Evolutionary conservation across 2,329 filamentous ascomycete genomes (phyloP).

Genomic region (Tympanopsis confertula): DNA sequence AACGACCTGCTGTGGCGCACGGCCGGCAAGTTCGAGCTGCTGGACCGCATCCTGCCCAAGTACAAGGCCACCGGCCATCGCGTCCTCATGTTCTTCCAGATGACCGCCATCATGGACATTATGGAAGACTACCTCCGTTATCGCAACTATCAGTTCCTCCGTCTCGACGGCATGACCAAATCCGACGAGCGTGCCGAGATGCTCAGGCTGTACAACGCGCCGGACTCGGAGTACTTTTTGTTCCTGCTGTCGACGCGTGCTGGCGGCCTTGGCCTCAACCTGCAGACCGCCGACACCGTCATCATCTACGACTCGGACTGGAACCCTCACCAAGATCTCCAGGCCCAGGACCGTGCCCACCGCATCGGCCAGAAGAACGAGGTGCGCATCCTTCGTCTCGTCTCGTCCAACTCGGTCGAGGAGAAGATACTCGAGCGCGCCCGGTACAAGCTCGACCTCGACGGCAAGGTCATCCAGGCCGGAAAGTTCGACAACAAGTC

Average conservation of each 20-base stretch:
- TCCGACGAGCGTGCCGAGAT: slow-evolving; percentile 92
- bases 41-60: slow-evolving; percentile 86
- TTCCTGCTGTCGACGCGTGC: slow-evolving; percentile 97
- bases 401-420: slow-evolving; percentile 93
- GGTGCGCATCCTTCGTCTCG: slow-evolving; percentile 87
- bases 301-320: slow-evolving; percentile 99
- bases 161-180: slow-evolving; percentile 92
- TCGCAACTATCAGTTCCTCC: slow-evolving; percentile 73
- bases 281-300: slow-evolving; percentile 96
- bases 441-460: slow-evolving; percentile 97
- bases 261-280: slow-evolving; percentile 89
- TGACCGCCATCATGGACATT: slow-evolving; percentile 99
- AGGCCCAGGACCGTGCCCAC: slow-evolving; percentile 98
- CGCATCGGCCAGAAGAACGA: slow-evolving; percentile 99
- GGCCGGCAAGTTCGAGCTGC: slow-evolving; percentile 89
- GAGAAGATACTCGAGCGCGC: slow-evolving; percentile 97
- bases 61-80: slow-evolving; percentile 85
- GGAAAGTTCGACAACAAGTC: slow-evolving; percentile 99
- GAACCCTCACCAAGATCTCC: slow-evolving; percentile 98
- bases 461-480: slow-evolving; percentile 97
- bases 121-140: slow-evolving; percentile 96
- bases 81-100: slow-evolving; percentile 99
- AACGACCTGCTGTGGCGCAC: slow-evolving; percentile 95
- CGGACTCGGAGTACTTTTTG: slow-evolving; percentile 86
- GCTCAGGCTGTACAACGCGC: slow-evolving; percentile 78